Percentiles rank a stretch among this genome's conserved stretches.
These are phyloP conservation scores for Podospora conica DNA, from an alignment of 495 filamentous ascomycete genomes.

Conservation along the genomic window DNA sequence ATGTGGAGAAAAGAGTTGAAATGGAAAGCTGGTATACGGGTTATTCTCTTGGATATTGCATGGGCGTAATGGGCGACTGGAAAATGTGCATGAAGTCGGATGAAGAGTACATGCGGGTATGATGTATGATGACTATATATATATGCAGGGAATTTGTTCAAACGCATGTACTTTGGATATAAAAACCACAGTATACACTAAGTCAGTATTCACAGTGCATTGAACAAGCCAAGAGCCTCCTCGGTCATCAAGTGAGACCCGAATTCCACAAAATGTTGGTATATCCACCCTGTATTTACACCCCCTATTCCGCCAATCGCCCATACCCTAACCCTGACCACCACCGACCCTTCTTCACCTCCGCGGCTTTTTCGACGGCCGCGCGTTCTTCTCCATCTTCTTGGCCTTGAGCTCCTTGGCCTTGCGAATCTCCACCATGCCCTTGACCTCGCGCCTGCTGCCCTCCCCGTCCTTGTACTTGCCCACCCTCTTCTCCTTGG, in stretches of 20 bases:
- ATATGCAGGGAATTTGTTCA: neutral
- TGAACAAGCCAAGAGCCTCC: neutral
- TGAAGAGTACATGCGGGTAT: neutral
- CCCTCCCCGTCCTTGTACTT: constrained; percentile 60
- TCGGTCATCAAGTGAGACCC: neutral
- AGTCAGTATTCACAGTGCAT: neutral
- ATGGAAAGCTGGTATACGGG: neutral
- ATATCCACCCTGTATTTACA: neutral
- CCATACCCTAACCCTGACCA: neutral
- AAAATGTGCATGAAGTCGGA: neutral
- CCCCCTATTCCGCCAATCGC: neutral
- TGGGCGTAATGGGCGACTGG: neutral
- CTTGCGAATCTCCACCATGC: constrained; percentile 78
- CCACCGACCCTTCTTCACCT: constrained; percentile 14
- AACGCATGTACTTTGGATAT: neutral
- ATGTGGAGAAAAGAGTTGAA: neutral
- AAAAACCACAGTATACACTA: neutral
- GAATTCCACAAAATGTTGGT: neutral
- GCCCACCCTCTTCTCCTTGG: constrained; percentile 74
- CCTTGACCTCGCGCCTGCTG: constrained; percentile 70
- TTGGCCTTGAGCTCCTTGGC: constrained; percentile 67
- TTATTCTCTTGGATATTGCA: neutral
- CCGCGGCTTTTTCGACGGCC: constrained; percentile 64
- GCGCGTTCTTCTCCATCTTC: constrained; percentile 79
- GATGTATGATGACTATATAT: neutral